Percentiles rank a stretch among this genome's conserved stretches.
phyloP scores from a whole-genome alignment of 164 flowering plant species.

The Piper betle region DNA sequence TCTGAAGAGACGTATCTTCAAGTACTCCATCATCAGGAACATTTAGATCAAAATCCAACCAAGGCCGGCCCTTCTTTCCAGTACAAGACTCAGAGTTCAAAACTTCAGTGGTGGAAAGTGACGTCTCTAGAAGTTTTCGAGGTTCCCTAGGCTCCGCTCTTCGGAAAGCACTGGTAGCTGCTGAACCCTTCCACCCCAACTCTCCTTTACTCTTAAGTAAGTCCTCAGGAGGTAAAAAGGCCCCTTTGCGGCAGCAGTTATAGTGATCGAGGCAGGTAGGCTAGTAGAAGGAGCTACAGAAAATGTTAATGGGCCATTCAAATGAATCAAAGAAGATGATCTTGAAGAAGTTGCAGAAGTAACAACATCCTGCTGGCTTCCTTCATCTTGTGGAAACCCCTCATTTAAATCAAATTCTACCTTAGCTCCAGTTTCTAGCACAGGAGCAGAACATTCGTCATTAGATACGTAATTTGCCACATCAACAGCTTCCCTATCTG shows the following conservation, averaged over 20 bases:
- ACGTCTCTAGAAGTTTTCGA: conserved; percentile 19
- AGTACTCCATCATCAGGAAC: conserved; percentile 55
- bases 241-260: conserved; percentile 66
- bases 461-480: conserved; percentile 30
- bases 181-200: conserved; percentile 95
- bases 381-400: conserved; percentile 26
- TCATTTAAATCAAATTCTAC: conserved; percentile 86
- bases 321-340: no score
- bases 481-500: conserved; percentile 19
- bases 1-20: conserved; percentile 29
- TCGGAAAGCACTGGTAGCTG: conserved; percentile 96
- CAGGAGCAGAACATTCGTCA: conserved; percentile 22
- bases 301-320: no score
- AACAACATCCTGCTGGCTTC: no score
- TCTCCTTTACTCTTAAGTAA: conserved; percentile 38
- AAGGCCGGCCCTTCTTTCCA: conserved; percentile 35
- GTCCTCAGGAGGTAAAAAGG: conserved; percentile 65
- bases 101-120: conserved; percentile 10
- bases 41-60: conserved; percentile 72
- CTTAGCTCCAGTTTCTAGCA: conserved; percentile 33
- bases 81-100: conserved; percentile 18
- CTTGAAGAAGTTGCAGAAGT: no score
- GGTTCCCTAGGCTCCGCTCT: conserved; percentile 84
- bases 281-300: no score
- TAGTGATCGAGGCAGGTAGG: no score